Conservation (phyloP, 805 yeast genomes). For the Yamadazyma laniorum region DNA sequence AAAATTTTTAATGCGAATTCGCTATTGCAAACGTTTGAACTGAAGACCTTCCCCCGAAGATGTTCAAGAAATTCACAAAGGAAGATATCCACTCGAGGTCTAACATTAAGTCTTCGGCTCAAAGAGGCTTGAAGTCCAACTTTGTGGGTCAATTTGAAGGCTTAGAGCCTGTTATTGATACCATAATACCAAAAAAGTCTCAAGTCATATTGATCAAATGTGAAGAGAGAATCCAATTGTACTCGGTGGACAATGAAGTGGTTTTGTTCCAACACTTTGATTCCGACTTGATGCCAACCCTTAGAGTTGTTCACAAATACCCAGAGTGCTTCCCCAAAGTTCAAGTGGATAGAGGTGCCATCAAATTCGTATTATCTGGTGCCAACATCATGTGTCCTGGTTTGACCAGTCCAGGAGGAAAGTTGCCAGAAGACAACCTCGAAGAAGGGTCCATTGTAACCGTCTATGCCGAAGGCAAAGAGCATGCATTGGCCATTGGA, state of each 20-base stretch:
- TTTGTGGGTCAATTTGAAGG: conserved; percentile 70
- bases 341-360: conserved; percentile 94
- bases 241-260: conserved; percentile 69
- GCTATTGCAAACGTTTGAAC: no score
- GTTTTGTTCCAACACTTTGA: conserved; percentile 80
- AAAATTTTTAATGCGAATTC: conserved; percentile 8
- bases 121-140: conserved; percentile 77
- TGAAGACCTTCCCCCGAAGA: conserved; percentile 17
- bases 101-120: conserved; percentile 91
- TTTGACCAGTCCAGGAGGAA: conserved; percentile 80
- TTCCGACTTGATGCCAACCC: conserved; percentile 73
- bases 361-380: conserved; percentile 91
- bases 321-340: conserved; percentile 83
- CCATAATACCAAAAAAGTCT: conserved; percentile 82
- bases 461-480: conserved; percentile 90
- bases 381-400: conserved; percentile 98
- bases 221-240: conserved; percentile 82
- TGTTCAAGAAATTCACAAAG: conserved; percentile 67
- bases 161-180: conserved; percentile 77
- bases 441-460: conserved; percentile 72
- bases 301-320: conserved; percentile 74
- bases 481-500: conserved; percentile 88
- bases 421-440: conserved; percentile 69
- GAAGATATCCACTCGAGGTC: conserved; percentile 90
- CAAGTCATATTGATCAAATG: conserved; percentile 80